Conservation (phyloP, 805 yeast species). For the Zygosaccharomyces siamensis region DNA sequence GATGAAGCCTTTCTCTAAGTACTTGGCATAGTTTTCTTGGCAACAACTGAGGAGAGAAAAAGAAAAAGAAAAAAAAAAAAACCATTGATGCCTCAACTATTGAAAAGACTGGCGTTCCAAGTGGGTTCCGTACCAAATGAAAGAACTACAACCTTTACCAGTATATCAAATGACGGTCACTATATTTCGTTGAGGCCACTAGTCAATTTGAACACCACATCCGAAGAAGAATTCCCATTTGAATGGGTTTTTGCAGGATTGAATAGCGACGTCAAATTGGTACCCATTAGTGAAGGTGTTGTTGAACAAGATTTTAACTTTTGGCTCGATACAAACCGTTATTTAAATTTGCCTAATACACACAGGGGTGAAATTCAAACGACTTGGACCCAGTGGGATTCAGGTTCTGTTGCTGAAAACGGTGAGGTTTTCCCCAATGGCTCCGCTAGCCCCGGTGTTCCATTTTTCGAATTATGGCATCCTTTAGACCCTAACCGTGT, state of each 20-base stretch:
- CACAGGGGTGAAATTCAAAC: conserved; percentile 31
- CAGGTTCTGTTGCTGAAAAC: conserved; percentile 33
- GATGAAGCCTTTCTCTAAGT: not conserved
- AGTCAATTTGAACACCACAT: conserved; percentile 23
- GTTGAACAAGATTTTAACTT: conserved; percentile 28
- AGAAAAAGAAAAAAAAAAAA: too few relatives aligned
- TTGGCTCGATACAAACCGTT: conserved; percentile 31
- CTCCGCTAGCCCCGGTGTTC: conserved; percentile 23
- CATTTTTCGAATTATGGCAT: conserved; percentile 36
- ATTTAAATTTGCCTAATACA: conserved; percentile 25
- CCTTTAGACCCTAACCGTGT: conserved; percentile 29
- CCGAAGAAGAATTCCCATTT: conserved; percentile 40
- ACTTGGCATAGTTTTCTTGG: not conserved
- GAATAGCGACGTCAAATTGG: conserved; percentile 38
- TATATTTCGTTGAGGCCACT: conserved; percentile 38
- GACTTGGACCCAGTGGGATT: conserved; percentile 31
- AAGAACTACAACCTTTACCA: conserved; percentile 31
- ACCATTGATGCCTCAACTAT: conserved; percentile 28
- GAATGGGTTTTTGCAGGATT: conserved; percentile 58
- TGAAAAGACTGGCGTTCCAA: conserved; percentile 31
- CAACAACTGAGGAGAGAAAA: not conserved
- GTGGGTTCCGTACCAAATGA: conserved; percentile 28
- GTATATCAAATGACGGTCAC: conserved; percentile 33
- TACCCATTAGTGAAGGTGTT: conserved; percentile 26
- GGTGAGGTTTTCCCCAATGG: conserved; percentile 34